Evolutionary conservation across 305 asterid genomes (phyloP).

Genomic region (Solanum aculeatissimum): DNA sequence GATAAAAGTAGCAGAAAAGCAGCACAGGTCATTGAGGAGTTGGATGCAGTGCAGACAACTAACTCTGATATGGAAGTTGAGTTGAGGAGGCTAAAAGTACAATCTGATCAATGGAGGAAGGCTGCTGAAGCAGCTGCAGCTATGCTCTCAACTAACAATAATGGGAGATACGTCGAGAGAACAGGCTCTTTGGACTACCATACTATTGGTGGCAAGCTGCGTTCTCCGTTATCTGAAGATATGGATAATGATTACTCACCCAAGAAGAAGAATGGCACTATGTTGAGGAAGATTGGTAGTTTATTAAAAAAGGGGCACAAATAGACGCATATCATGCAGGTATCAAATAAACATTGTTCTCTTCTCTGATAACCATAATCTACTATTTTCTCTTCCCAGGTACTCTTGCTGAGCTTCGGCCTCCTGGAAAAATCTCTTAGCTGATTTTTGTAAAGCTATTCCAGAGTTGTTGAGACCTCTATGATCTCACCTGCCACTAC

Average conservation of each 20-base stretch:
- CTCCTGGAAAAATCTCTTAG: background rate
- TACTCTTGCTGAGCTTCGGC: background rate
- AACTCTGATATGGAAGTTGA: conserved; percentile 30
- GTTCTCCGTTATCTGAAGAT: conserved; percentile 47
- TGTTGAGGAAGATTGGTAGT: conserved; percentile 75
- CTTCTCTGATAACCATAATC: background rate
- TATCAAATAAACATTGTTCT: background rate
- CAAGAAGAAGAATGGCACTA: conserved; percentile 64
- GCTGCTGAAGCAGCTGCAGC: conserved; percentile 47
- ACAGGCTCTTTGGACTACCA: conserved; percentile 49
- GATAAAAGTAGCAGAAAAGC: conserved; percentile 55
- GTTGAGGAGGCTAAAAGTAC: conserved; percentile 32
- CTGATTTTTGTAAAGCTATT: conserved; percentile 2
- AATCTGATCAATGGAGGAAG: conserved; percentile 39
- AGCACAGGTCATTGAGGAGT: conserved; percentile 26
- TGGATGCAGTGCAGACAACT: conserved; percentile 21
- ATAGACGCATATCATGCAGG: conserved; percentile 18
- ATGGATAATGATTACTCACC: conserved; percentile 44
- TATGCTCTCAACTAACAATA: conserved; percentile 25
- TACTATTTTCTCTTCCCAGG: background rate
- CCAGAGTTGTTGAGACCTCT: background rate
- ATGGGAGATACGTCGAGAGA: conserved; percentile 30
- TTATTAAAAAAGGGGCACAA: conserved; percentile 74
- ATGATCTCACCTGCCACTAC: background rate
- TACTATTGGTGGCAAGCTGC: conserved; percentile 59